Evolutionary conservation across 2,329 filamentous ascomycete species (phyloP).

Genomic region (Neofusicoccum cordaticola): DNA sequence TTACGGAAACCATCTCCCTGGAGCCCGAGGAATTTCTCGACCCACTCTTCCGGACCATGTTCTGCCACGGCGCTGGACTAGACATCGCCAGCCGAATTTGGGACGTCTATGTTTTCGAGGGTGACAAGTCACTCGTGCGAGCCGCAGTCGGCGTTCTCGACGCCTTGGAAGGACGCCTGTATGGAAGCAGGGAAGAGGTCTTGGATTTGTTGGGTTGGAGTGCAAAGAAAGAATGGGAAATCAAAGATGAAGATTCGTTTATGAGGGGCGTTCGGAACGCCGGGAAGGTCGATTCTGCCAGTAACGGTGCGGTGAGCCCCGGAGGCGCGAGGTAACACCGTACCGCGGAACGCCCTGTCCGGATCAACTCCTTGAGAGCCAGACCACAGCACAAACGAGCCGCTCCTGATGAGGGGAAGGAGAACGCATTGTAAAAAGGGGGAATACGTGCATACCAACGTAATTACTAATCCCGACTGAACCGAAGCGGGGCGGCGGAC

Average conservation of each 20-base stretch:
- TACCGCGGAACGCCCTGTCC: neutral
- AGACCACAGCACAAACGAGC: neutral
- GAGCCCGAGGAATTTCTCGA: constrained; percentile 53
- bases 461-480: constrained; percentile 11
- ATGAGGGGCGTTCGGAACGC: constrained; percentile 35
- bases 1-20: constrained; percentile 51
- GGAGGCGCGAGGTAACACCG: constrained; percentile 2
- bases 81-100: constrained; percentile 72
- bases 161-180: constrained; percentile 50
- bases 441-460: constrained; percentile 12
- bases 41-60: constrained; percentile 62
- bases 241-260: constrained; percentile 41
- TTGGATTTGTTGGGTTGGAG: constrained; percentile 44
- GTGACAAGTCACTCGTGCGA: constrained; percentile 68
- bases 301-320: constrained; percentile 6
- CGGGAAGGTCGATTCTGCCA: constrained; percentile 28
- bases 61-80: constrained; percentile 59
- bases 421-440: constrained; percentile 2
- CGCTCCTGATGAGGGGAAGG: neutral
- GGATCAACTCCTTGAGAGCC: neutral
- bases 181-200: constrained; percentile 44
- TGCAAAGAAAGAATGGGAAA: constrained; percentile 26
- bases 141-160: constrained; percentile 67
- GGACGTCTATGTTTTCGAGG: constrained; percentile 82
- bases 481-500: constrained; percentile 4